Percentiles rank a stretch among this genome's conserved stretches.
phyloP scores from a whole-genome alignment of 2,329 filamentous ascomycete genomes.

The Reticulascus tulasneorum region DNA sequence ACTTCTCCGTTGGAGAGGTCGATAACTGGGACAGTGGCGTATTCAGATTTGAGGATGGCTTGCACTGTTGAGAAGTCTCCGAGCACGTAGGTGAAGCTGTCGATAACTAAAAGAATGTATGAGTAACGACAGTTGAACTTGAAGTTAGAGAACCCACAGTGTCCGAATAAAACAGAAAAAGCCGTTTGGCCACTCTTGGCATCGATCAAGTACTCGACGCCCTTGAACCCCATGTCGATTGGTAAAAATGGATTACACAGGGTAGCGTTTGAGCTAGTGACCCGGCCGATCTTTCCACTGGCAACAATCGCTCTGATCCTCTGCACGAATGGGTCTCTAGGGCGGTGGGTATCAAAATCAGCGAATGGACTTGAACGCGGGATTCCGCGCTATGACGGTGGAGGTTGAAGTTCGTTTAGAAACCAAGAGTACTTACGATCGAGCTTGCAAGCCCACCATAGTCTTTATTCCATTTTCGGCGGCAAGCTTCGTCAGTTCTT shows the following conservation, averaged over 20 bases:
- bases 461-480: slow-evolving; percentile 35
- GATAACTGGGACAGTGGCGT: slow-evolving; percentile 18
- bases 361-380: no score
- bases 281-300: slow-evolving; percentile 32
- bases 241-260: neutral
- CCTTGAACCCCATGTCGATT: slow-evolving; percentile 16
- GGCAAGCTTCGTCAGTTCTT: slow-evolving; percentile 37
- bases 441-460: slow-evolving; percentile 43
- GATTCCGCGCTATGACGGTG: no score
- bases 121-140: neutral
- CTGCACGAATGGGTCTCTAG: slow-evolving; percentile 29
- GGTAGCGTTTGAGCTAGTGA: neutral
- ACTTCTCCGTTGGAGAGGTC: slow-evolving; percentile 15
- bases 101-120: slow-evolving; percentile 21
- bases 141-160: slow-evolving; percentile 18
- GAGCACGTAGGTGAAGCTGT: slow-evolving; percentile 26
- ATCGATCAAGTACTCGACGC: slow-evolving; percentile 18
- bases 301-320: slow-evolving; percentile 39
- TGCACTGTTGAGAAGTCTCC: slow-evolving; percentile 24
- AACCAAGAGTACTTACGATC: no score
- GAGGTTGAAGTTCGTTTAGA: no score
- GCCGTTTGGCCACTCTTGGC: slow-evolving; percentile 16
- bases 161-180: slow-evolving; percentile 24
- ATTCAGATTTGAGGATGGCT: slow-evolving; percentile 21
- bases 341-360: no score